phyloP scores from a whole-genome alignment of 2,329 filamentous ascomycete species.

The Epicoccum nigrum region DNA sequence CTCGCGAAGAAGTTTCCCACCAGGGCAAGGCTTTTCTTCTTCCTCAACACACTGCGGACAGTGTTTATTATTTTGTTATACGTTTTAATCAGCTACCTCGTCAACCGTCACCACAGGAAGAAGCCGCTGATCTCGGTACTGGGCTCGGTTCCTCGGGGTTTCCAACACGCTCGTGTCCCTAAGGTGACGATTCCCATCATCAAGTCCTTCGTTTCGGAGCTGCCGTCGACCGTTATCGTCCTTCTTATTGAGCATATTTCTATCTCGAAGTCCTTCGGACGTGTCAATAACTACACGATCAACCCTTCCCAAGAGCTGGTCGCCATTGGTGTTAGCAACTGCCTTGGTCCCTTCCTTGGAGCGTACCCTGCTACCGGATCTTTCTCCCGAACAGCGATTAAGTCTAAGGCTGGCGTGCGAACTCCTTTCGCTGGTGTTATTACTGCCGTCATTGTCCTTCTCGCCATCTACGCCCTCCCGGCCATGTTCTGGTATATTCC shows the following conservation, averaged over 20 bases:
- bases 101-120: slow-evolving; percentile 65
- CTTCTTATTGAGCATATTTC: slow-evolving; percentile 95
- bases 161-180: slow-evolving; percentile 79
- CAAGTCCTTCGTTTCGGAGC: slow-evolving; percentile 69
- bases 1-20: slow-evolving; percentile 72
- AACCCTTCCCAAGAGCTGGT: slow-evolving; percentile 96
- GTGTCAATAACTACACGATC: slow-evolving; percentile 95
- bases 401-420: slow-evolving; percentile 93
- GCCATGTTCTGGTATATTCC: slow-evolving; percentile 95
- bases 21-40: slow-evolving; percentile 80
- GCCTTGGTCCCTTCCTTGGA: slow-evolving; percentile 88
- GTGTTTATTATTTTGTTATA: slow-evolving; percentile 92
- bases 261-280: slow-evolving; percentile 94
- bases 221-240: slow-evolving; percentile 91
- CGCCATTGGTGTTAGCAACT: slow-evolving; percentile 86
- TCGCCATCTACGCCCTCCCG: slow-evolving; percentile 88
- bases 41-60: slow-evolving; percentile 86
- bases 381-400: slow-evolving; percentile 95
- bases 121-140: slow-evolving; percentile 72
- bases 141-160: slow-evolving; percentile 60
- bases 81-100: slow-evolving; percentile 86
- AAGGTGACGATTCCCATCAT: slow-evolving; percentile 70
- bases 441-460: slow-evolving; percentile 81
- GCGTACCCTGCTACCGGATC: slow-evolving; percentile 93
- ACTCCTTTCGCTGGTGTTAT: slow-evolving; percentile 91